These are phyloP conservation scores for Paramarasmius palmivorus DNA, from an alignment of 1,284 basidiomycete genomes.

Conservation along the genomic window DNA sequence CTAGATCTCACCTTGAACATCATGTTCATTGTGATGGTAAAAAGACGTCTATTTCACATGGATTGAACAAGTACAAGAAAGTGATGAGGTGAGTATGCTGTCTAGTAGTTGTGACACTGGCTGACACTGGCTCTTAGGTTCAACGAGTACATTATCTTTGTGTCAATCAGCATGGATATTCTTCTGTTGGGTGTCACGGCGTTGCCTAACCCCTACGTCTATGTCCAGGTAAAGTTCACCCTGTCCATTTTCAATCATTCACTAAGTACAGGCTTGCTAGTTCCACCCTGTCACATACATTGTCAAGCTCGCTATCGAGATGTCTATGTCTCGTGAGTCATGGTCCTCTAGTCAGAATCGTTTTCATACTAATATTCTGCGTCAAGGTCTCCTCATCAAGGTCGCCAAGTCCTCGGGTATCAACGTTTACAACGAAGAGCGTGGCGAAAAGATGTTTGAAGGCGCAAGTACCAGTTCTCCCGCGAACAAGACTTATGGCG, in stretches of 20 bases:
- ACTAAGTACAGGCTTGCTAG: background rate
- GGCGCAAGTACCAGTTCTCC: too few relatives aligned
- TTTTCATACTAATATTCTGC: background rate
- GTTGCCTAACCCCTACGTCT: background rate
- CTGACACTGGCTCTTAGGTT: background rate
- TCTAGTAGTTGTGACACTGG: background rate
- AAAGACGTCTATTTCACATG: slow-evolving; percentile 5
- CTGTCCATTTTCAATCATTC: background rate
- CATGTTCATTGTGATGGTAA: slow-evolving; percentile 6
- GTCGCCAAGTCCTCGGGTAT: slow-evolving; percentile 7
- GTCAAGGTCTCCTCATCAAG: slow-evolving; percentile 3
- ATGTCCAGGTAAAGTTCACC: slow-evolving; percentile 1
- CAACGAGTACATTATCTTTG: slow-evolving; percentile 9
- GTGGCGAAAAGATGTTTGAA: too few relatives aligned
- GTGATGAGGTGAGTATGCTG: slow-evolving; percentile 1
- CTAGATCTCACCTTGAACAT: slow-evolving; percentile 2
- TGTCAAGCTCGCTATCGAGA: slow-evolving; percentile 11
- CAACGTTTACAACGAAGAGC: background rate
- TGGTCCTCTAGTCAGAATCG: background rate
- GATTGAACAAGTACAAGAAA: slow-evolving; percentile 3
- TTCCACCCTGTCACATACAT: slow-evolving; percentile 11
- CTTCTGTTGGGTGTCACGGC: slow-evolving; percentile 5
- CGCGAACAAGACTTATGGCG: too few relatives aligned
- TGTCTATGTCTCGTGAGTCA: slow-evolving; percentile 8
- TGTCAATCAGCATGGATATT: slow-evolving; percentile 8